A percentile compares a stretch with the other conserved stretches of the same genome.
phyloP scores from a whole-genome alignment of 202 grass and related monocot species.

The Musa balbisiana region DNA sequence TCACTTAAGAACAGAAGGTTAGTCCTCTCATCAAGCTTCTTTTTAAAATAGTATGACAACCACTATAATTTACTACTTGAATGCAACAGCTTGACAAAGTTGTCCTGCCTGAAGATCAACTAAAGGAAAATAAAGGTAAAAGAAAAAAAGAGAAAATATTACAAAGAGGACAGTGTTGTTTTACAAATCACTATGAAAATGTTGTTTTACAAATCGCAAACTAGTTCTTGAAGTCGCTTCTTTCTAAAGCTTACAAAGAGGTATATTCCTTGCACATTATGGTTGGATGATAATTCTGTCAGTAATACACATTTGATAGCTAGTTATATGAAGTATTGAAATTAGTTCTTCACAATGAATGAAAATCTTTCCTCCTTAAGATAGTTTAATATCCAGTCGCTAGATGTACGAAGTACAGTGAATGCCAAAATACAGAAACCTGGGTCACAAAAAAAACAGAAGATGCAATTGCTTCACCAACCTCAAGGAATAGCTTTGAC shows the following conservation, averaged over 20 bases:
- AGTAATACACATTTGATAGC: not conserved
- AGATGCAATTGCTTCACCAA: slow-evolving; percentile 17
- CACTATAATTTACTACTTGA: not conserved
- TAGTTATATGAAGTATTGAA: not conserved
- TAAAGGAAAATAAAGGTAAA: not conserved
- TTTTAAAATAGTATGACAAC: not conserved
- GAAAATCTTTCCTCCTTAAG: not conserved
- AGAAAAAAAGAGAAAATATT: not conserved
- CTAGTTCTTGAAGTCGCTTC: not conserved
- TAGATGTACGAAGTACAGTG: not conserved
- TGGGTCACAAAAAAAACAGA: not conserved
- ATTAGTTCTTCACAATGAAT: not conserved
- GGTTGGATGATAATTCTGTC: not conserved
- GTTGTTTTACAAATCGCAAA: not conserved
- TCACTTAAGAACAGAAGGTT: slow-evolving; percentile 1
- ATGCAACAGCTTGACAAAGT: not conserved
- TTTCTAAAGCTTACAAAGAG: not conserved
- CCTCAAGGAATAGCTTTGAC: slow-evolving; percentile 75
- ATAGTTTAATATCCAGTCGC: not conserved
- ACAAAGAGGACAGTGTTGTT: too few relatives aligned
- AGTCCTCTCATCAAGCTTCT: slow-evolving; percentile 11
- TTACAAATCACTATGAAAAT: too few relatives aligned
- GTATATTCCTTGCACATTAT: not conserved
- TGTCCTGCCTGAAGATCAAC: not conserved
- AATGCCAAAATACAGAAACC: not conserved